These are phyloP conservation scores for Celoporthe dispersa DNA, from an alignment of 2,329 filamentous ascomycete species.

Conservation along the genomic window DNA sequence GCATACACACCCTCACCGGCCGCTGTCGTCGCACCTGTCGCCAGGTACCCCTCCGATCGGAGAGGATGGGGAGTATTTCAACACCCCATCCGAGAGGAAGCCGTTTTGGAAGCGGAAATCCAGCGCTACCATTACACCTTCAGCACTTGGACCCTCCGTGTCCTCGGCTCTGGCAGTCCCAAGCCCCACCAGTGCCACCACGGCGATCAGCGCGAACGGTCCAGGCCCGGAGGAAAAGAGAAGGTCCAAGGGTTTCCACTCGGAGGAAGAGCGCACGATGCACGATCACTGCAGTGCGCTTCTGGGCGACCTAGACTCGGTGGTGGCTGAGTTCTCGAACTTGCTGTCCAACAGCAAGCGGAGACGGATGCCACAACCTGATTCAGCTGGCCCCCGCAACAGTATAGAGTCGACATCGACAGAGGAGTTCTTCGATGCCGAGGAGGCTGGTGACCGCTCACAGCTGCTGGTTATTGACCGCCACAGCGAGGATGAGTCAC, in stretches of 20 bases:
- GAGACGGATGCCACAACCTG: constrained; percentile 63
- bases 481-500: constrained; percentile 70
- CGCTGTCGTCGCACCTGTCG: constrained; percentile 45
- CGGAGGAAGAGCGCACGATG: constrained; percentile 65
- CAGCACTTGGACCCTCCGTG: constrained; percentile 45
- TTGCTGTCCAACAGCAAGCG: constrained; percentile 81
- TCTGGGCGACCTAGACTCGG: constrained; percentile 81
- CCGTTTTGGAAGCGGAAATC: constrained; percentile 94
- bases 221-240: constrained; percentile 38
- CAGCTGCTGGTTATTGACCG: constrained; percentile 75
- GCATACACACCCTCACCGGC: constrained; percentile 46
- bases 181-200: constrained; percentile 42
- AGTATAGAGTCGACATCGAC: constrained; percentile 82
- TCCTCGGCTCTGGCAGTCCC: constrained; percentile 49
- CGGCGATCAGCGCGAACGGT: constrained; percentile 25
- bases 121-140: constrained; percentile 55
- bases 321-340: constrained; percentile 79
- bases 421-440: constrained; percentile 95
- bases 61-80: constrained; percentile 61
- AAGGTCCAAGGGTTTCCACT: constrained; percentile 42
- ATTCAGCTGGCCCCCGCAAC: constrained; percentile 54
- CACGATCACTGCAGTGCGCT: constrained; percentile 84
- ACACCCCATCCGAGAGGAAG: constrained; percentile 59
- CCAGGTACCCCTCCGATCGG: constrained; percentile 45
- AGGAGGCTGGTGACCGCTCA: constrained; percentile 62